Base-by-base conservation (phyloP, 306 rosid species). In the Elaeagnus macrophylla region DNA sequence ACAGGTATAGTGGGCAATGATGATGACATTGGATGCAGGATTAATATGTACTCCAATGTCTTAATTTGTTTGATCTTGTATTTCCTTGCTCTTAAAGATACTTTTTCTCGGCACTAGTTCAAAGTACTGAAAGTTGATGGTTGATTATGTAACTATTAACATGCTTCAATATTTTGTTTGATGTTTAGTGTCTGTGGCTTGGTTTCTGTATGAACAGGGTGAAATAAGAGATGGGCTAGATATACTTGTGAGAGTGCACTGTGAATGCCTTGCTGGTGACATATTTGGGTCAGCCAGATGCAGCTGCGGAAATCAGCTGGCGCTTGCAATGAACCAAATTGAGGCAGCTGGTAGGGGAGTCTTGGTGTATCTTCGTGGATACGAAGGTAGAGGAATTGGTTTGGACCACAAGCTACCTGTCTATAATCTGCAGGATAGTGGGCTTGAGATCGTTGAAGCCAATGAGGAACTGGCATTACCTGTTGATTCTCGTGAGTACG, bases 191-290 rank as follows among this genome's bases (percentile, higher is more conserved):
- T 14, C 58, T 14, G 14, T 54, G 54, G 46, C 62, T 41, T 12
- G 43, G 37, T 53, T 54, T 53, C 42, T 16, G 37, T 9, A 55
- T 43, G 38, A 62, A 72, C 81, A 87, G 96, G 96, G 96, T 71
- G 89, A 87, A 13, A 77, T 87, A 39, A 89, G 81, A 13, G 94
- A 87, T 36, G 96, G 96, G 49, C 72, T 79, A 59, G 81, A 87
- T 53, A 65, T 87, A 57, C 84, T 87, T 44, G 96, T 87, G 60
- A 87, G 96, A 49, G 96, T 87, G 36, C 96, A 87, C 69, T 83
- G 94, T 0, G 96, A 87, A 60, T 87, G 96, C 57, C 81, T 87
- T 36, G 83, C 96, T 5, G 96, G 96, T n/a, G 96, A 87, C 67
- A 83, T 87, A 72, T 83, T 87, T 55, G 94, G 96, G 56, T 83